Evolutionary conservation across 306 rosid species (phyloP), one percentile per base, ranked within the genome.

Genomic region (Quercus rubra): DNA sequence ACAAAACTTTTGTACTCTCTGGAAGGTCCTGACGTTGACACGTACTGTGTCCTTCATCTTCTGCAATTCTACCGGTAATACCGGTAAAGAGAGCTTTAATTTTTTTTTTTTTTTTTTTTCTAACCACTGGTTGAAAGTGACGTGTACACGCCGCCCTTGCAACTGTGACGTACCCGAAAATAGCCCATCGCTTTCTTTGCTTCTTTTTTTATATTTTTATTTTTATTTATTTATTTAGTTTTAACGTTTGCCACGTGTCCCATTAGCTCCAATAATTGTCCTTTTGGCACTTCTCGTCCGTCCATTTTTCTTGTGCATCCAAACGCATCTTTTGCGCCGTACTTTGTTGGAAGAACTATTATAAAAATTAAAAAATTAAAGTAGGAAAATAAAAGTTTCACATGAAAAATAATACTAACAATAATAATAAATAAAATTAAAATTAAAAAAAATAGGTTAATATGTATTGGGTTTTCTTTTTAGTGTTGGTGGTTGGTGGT

Each of bases 261-360:
- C 28, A 67, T 67, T 38, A 19, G 3, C 27, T 18, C 52, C 72
- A 67, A 67, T 67, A 67, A 67, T 67, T 67, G 63, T 58, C 27
- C 82, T 55, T 19, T 8, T 25, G 17, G 71, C 28, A 0, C 19
- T 28, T 61, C 23, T 25, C 71, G 59, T 20, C 51, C 71, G 71
- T 52, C 69, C 9, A 30, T 74, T 70, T 57, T 70, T 13, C 15
- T n/a, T 18, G n/a, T 12, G 49, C 66, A 6, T 1, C 6, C 33
- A 35, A 35, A 35, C 41, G 41, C 41, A n/a, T 30, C 33, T 31
- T 66, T 55, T 68, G 56, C 74, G 74, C 71, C 69, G 75, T 77
- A 77, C 74, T 77, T 68, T 68, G 56, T 67, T 68, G 80, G 35
- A 68, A 68, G 11, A 9, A 27, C 46, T 49, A 49, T 43, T 10